These are phyloP conservation scores for Cercophora samala DNA, from an alignment of 495 filamentous ascomycete genomes.

Conservation along the genomic window DNA sequence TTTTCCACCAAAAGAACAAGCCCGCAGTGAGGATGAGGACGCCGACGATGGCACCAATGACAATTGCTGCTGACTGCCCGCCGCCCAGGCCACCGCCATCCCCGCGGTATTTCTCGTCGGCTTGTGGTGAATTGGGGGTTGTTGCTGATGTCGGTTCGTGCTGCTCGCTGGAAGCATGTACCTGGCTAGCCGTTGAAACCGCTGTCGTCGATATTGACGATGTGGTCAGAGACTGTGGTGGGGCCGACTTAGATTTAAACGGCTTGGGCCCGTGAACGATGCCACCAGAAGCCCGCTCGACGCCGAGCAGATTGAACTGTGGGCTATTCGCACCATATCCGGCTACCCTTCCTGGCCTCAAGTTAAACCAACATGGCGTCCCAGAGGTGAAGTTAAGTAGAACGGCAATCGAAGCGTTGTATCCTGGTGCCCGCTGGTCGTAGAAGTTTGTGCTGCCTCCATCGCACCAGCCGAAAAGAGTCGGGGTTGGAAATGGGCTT, in stretches of 20 bases:
- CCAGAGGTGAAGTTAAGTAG: neutral
- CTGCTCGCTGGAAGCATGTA: neutral
- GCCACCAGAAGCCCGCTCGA: neutral
- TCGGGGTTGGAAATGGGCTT: neutral
- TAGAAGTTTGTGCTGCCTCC: neutral
- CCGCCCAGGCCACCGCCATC: neutral
- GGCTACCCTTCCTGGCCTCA: neutral
- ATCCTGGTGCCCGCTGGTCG: neutral
- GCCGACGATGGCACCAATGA: neutral
- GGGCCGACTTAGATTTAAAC: neutral
- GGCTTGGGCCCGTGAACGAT: neutral
- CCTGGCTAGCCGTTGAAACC: neutral
- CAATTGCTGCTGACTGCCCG: neutral
- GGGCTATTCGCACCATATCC: neutral
- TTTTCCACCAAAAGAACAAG: neutral
- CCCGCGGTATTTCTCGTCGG: neutral
- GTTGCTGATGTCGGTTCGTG: neutral
- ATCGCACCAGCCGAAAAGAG: neutral
- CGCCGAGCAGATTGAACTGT: neutral
- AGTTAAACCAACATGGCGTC: neutral
- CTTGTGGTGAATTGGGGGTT: neutral
- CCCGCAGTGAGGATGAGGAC: neutral
- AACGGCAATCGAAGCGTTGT: neutral
- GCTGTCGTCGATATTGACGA: neutral
- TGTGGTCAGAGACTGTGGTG: neutral